A percentile compares a stretch with the other conserved stretches of the same genome.
Evolutionary conservation across 257 asterid species (phyloP).

Genomic region (Haberlea rhodopensis): DNA sequence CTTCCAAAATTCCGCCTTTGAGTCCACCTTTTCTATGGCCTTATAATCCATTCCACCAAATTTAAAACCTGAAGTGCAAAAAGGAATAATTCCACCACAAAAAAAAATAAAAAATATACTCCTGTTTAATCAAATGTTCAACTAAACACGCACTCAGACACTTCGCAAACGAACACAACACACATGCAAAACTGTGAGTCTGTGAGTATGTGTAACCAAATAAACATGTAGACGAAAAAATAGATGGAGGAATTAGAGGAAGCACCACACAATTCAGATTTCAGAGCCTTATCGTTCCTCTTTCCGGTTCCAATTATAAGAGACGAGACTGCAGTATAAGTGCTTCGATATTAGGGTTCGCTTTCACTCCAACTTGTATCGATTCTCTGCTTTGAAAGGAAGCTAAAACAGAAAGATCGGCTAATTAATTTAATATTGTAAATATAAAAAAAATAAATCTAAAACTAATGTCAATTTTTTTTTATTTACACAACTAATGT

Average conservation of each 20-base stretch:
- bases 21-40: conserved; percentile 41
- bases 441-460: no score
- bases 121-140: not conserved
- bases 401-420: no score
- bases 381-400: conserved; percentile 28
- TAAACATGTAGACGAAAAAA: no score
- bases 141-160: not conserved
- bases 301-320: conserved; percentile 20
- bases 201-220: no score
- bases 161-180: not conserved
- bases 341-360: conserved; percentile 30
- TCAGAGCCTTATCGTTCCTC: conserved; percentile 19
- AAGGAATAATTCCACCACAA: conserved; percentile 2
- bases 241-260: no score
- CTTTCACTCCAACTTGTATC: conserved; percentile 5
- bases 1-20: conserved; percentile 71
- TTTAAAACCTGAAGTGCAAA: conserved; percentile 27
- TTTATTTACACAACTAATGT: no score
- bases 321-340: not conserved
- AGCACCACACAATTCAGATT: conserved; percentile 10
- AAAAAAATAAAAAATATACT: no score
- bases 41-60: conserved; percentile 49
- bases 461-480: no score
- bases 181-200: no score
- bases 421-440: no score